Conservation (phyloP, 352 stramenopile species). For the Globisporangium perplexum region DNA sequence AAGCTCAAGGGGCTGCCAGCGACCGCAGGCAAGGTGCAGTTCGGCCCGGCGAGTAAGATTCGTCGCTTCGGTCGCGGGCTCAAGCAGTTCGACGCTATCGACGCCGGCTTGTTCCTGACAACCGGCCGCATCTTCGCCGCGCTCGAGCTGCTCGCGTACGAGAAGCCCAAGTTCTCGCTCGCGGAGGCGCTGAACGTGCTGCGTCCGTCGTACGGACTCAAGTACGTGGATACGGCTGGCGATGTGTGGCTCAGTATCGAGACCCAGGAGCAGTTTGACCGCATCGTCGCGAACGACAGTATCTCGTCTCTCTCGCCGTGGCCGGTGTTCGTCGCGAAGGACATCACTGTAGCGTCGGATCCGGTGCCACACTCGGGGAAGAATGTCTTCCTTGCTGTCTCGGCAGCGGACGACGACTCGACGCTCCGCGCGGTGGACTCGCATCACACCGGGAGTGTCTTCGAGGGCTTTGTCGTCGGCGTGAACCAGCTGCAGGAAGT, state of each 20-base stretch:
- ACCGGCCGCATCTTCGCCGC: conserved; percentile 65
- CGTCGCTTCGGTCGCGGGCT: conserved; percentile 51
- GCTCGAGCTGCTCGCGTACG: conserved; percentile 45
- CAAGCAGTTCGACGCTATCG: conserved; percentile 51
- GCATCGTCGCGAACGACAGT: conserved; percentile 52
- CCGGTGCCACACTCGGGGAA: conserved; percentile 35
- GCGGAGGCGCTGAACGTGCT: conserved; percentile 69
- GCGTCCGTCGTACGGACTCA: conserved; percentile 55
- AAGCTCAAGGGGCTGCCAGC: conserved; percentile 52
- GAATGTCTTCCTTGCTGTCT: conserved; percentile 74
- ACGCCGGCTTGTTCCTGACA: conserved; percentile 69
- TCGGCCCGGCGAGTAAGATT: conserved; percentile 49
- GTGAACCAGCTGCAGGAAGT: conserved; percentile 49
- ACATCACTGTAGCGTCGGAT: neutral
- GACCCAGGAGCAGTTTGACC: conserved; percentile 73
- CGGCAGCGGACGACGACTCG: conserved; percentile 46
- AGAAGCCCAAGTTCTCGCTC: conserved; percentile 72
- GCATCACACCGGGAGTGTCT: conserved; percentile 49
- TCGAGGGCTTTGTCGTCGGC: conserved; percentile 68
- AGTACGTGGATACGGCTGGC: conserved; percentile 55
- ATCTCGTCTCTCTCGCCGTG: conserved; percentile 61
- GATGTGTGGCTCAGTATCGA: conserved; percentile 84
- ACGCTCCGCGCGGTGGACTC: conserved; percentile 51
- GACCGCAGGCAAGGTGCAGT: conserved; percentile 59
- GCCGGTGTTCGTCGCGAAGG: conserved; percentile 62